Evolutionary conservation across 2,329 filamentous ascomycete genomes (phyloP), one percentile per base, ranked within the genome.

Genomic region (Juglanconis oblonga): DNA sequence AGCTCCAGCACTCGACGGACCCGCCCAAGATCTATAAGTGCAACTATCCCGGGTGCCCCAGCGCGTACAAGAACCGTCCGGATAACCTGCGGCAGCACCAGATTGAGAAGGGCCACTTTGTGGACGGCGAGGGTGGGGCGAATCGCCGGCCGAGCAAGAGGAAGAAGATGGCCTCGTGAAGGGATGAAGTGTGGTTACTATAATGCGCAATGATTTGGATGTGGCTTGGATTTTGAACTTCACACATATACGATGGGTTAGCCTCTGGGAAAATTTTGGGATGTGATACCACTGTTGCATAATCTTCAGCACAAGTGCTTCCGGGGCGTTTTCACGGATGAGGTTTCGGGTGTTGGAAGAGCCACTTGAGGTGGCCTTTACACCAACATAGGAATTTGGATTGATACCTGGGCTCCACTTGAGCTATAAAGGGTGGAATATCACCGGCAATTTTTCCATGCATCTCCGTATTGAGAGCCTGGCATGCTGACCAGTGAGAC

Each of bases 31-130:
- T 84, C 49, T 85, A 81, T 69, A 75, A 75, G 61, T 85, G 82
- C 63, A 76, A 77, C 3, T 85, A 69, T 52, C 81, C 81, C 2
- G 81, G 80, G 3, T 85, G 82, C 66, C 78, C 72, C 29, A 84
- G 81, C 66, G 77, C 79, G 65, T 85, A 82, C 67, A 82, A 79
- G 69, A 85, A 84, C 65, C 75, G 82, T 11, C 76, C 76, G 32
- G 82, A 85, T 65, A 85, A 85, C 58, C 69, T 85, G 63, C 74
- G 79, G 60, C 81, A 84, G 67, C 82, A 85, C 66, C 80, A 83
- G 68, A 76, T 82, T 38, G 81, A 83, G 61, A 84, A 84, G 72
- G 75, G 75, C 0, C 82, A 85, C 64, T 84, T 81, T 62, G 74
- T 81, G n/a, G 74, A 78, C 9, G 74, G 72, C 3, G 75, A 79